These are phyloP conservation scores for Mycena chlorophos DNA, from an alignment of 768 basidiomycete genomes.

Conservation along the genomic window DNA sequence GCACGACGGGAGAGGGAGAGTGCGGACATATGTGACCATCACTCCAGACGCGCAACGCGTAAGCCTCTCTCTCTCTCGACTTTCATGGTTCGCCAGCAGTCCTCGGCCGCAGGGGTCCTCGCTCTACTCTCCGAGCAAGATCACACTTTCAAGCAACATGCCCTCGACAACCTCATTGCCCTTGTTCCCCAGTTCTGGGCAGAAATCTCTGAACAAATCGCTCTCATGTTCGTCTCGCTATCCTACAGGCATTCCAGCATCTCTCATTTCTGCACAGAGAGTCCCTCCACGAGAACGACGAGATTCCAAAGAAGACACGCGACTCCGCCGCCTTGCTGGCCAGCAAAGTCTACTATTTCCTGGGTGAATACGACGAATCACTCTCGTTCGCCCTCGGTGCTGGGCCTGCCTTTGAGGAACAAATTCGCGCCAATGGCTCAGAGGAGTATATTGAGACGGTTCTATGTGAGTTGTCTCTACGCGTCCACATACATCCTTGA, in stretches of 20 bases:
- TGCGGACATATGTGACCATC: conserved; percentile 32
- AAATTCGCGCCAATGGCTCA: conserved; percentile 59
- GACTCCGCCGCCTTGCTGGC: conserved; percentile 86
- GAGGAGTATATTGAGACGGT: conserved; percentile 95
- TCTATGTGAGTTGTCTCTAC: conserved; percentile 64
- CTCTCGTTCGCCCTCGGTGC: conserved; percentile 93
- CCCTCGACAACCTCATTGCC: conserved; percentile 76
- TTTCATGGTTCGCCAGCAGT: conserved; percentile 63
- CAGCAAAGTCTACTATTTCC: conserved; percentile 98
- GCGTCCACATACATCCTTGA: background rate
- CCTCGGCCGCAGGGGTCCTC: conserved; percentile 86
- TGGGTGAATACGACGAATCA: conserved; percentile 94
- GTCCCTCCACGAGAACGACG: conserved; percentile 80
- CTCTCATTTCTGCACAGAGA: conserved; percentile 57
- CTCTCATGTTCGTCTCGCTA: conserved; percentile 69
- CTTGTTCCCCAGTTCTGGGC: conserved; percentile 97
- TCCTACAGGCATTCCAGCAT: conserved; percentile 10
- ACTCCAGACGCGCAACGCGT: conserved; percentile 30
- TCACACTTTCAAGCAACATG: conserved; percentile 85
- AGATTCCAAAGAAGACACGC: conserved; percentile 71
- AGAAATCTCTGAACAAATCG: conserved; percentile 94
- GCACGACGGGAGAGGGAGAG: conserved; percentile 46
- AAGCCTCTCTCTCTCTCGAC: conserved; percentile 25
- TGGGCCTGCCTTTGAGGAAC: conserved; percentile 79
- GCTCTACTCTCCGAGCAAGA: conserved; percentile 90